A percentile compares a stretch with the other conserved stretches of the same genome.
Evolutionary conservation across 2,329 filamentous ascomycete species (phyloP).

Genomic region (Cryphonectria radicalis): DNA sequence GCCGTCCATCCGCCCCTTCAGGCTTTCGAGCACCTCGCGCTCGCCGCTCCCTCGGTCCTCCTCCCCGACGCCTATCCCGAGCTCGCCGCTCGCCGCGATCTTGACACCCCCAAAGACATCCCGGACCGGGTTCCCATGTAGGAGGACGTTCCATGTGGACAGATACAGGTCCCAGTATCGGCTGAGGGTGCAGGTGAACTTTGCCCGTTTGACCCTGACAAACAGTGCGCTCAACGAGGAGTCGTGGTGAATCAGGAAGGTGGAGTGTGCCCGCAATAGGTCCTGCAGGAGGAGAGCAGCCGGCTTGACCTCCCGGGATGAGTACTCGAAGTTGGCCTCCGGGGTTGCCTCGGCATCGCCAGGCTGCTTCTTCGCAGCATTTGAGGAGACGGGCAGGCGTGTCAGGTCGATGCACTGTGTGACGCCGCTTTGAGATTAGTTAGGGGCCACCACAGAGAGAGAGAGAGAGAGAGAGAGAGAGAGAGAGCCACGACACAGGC

Average conservation of each 20-base stretch:
- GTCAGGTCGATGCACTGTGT: slow-evolving; percentile 79
- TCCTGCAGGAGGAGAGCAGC: slow-evolving; percentile 78
- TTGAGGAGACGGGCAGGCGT: slow-evolving; percentile 65
- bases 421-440: slow-evolving; percentile 7
- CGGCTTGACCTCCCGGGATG: slow-evolving; percentile 86
- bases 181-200: slow-evolving; percentile 73
- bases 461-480: too few species aligned
- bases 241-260: slow-evolving; percentile 88
- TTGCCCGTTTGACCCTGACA: slow-evolving; percentile 63
- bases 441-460: background rate
- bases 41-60: slow-evolving; percentile 95
- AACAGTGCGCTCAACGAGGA: slow-evolving; percentile 73
- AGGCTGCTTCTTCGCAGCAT: slow-evolving; percentile 42
- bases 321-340: slow-evolving; percentile 71
- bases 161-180: slow-evolving; percentile 79
- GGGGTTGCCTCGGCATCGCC: background rate
- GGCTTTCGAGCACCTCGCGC: slow-evolving; percentile 89
- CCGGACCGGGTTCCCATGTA: slow-evolving; percentile 85
- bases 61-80: slow-evolving; percentile 92
- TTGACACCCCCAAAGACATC: slow-evolving; percentile 84
- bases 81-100: slow-evolving; percentile 84
- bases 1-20: slow-evolving; percentile 78
- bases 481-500: background rate
- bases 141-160: slow-evolving; percentile 82
- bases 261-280: slow-evolving; percentile 77